A percentile compares a stretch with the other conserved stretches of the same genome.
These are phyloP conservation scores for Chloranthus sessilifolius DNA, from an alignment of 164 flowering plant genomes.

Conservation along the genomic window DNA sequence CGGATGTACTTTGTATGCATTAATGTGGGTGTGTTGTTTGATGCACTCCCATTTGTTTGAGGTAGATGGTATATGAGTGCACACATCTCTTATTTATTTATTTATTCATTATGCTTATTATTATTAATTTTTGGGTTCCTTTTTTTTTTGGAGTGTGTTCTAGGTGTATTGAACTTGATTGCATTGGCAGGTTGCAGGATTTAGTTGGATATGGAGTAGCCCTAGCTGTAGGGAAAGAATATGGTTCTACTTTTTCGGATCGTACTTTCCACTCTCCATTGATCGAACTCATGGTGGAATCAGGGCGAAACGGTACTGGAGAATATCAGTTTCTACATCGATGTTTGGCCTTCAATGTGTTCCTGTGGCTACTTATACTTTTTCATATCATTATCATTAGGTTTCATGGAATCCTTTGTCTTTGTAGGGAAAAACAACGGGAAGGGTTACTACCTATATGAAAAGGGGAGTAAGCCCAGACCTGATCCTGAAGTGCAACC, in stretches of 20 bases:
- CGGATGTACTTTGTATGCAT: too few relatives aligned
- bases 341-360: not conserved
- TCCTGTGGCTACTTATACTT: not conserved
- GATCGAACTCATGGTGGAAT: constrained; percentile 61
- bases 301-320: constrained; percentile 76
- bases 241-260: constrained; percentile 53
- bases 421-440: constrained; percentile 78
- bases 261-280: constrained; percentile 60
- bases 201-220: constrained; percentile 88
- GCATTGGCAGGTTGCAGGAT: constrained; percentile 71
- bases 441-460: constrained; percentile 76
- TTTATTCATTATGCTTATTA: not conserved
- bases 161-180: not conserved
- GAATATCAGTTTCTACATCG: not conserved
- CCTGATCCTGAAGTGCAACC: constrained; percentile 72
- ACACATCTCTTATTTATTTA: too few relatives aligned
- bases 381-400: not conserved
- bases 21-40: too few relatives aligned
- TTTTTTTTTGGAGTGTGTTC: too few relatives aligned
- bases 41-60: too few relatives aligned
- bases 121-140: constrained; percentile 1
- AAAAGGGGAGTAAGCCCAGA: constrained; percentile 77
- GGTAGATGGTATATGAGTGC: too few relatives aligned
- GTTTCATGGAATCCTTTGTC: constrained; percentile 4
- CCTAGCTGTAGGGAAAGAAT: constrained; percentile 47